Evolutionary conservation across 306 rosid genomes (phyloP).

Genomic region (Hippophae tibetana): DNA sequence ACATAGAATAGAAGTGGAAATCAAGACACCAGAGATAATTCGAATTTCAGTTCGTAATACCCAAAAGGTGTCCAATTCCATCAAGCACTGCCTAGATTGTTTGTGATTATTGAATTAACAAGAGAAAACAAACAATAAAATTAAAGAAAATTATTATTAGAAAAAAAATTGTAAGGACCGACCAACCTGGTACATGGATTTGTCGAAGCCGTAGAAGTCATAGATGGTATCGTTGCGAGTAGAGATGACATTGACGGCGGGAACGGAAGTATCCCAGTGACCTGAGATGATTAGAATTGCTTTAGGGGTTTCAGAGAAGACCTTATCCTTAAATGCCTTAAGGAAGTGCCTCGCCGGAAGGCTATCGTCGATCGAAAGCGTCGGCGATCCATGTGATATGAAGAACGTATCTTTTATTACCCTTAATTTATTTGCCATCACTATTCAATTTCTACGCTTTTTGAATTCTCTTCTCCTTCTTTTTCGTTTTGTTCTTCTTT

Average conservation of each 20-base stretch:
- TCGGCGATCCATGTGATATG: slow-evolving; percentile 58
- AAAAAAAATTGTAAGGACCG: neutral
- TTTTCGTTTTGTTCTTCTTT: too few relatives aligned
- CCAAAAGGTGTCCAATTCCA: too few relatives aligned
- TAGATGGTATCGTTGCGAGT: slow-evolving; percentile 48
- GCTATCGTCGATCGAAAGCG: slow-evolving; percentile 40
- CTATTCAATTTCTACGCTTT: neutral
- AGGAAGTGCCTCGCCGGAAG: slow-evolving; percentile 44
- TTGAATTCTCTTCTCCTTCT: neutral
- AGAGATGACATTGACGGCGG: slow-evolving; percentile 51
- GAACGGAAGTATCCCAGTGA: slow-evolving; percentile 60
- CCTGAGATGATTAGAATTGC: slow-evolving; percentile 54
- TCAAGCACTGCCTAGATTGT: too few relatives aligned
- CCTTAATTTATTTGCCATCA: neutral
- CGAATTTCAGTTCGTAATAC: too few relatives aligned
- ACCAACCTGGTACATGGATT: slow-evolving; percentile 51
- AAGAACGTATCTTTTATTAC: slow-evolving; percentile 37
- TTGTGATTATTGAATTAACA: too few relatives aligned
- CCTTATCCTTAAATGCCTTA: slow-evolving; percentile 41
- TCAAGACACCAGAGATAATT: too few relatives aligned
- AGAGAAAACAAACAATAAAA: too few relatives aligned
- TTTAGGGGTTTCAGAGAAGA: slow-evolving; percentile 27
- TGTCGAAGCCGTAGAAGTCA: slow-evolving; percentile 71
- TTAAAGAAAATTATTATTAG: too few relatives aligned
- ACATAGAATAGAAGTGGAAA: too few relatives aligned